Base-by-base conservation (phyloP, 495 filamentous ascomycete genomes). In the Aspergillus nanangensis region DNA sequence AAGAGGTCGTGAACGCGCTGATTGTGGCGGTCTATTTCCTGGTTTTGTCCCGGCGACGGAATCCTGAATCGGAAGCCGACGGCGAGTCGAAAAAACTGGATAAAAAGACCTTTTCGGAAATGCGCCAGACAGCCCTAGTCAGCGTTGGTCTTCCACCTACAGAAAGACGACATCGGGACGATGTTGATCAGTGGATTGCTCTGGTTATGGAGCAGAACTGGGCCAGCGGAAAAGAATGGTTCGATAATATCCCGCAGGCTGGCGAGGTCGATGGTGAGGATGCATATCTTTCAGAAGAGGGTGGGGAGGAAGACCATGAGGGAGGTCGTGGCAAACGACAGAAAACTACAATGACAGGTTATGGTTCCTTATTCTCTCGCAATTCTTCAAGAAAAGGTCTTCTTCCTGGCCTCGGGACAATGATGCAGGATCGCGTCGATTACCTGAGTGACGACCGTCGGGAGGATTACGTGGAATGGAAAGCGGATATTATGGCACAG, bases 351-450 rank as follows among this genome's bases (percentile, higher is more conserved):
- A 29, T 33, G 5, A 18, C 45, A 15, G 50, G 52, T 1, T 29
- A 37, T 37, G 54, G 53, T 1, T 45, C 44, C 36, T 47, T 45
- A 1, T 18, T 40, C 7, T 49, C 41, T 1, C 35, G 42, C n/a
- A 21, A 44, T 38, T 45, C 45, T 19, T 38, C 59, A 61, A 65
- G 43, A 50, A 19, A 65, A 52, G 57, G 74, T 48, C 62, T 82
- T 3, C 58, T 80, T 22, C 75, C 78, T 13, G 78, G 79, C 44
- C 53, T 83, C 19, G 86, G 86, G 11, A 89, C 83, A 2, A 93
- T 93, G 87, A 84, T 95, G 67, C 87, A 94, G 63, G 83, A 86
- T 47, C 74, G 79, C 34, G 82, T 90, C 44, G 88, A 96, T 63
- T 94, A 81, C 61, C 60, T 96, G 55, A 85, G 83, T 44, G 82